phyloP scores from a whole-genome alignment of 2,329 filamentous ascomycete species.

The Fusarium mangiferae region DNA sequence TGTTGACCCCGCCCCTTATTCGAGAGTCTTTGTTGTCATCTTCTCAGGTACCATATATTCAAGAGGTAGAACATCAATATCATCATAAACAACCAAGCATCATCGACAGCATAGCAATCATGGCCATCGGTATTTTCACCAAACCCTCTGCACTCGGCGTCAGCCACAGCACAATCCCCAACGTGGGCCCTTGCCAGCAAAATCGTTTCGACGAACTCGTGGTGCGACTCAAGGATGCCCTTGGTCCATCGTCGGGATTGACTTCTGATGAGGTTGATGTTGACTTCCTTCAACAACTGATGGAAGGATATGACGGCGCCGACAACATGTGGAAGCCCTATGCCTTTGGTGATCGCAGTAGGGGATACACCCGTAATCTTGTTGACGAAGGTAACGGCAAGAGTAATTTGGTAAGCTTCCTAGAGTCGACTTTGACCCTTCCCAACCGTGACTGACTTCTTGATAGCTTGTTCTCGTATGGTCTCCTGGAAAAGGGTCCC shows the following conservation, averaged over 20 bases:
- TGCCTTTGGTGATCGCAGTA: conserved; percentile 75
- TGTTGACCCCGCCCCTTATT: conserved; percentile 39
- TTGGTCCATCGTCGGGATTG: conserved; percentile 84
- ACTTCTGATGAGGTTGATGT: conserved; percentile 85
- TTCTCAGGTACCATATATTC: conserved; percentile 12
- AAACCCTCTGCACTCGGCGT: conserved; percentile 30
- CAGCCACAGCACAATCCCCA: conserved; percentile 32
- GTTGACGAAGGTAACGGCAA: conserved; percentile 90
- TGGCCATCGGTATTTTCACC: conserved; percentile 51
- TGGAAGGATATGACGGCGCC: conserved; percentile 78
- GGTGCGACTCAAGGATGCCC: conserved; percentile 73
- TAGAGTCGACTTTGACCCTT: conserved; percentile 12
- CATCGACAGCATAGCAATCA: conserved; percentile 39
- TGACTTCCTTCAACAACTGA: conserved; percentile 74
- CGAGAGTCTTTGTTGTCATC: conserved; percentile 42
- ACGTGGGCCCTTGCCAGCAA: conserved; percentile 41
- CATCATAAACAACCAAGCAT: conserved; percentile 22
- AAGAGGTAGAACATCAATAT: conserved; percentile 14
- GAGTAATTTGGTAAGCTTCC: conserved; percentile 71
- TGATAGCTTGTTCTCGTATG: conserved; percentile 85
- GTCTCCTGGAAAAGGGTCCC: conserved; percentile 83
- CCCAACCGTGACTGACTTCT: conserved; percentile 28
- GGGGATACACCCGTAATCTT: conserved; percentile 86
- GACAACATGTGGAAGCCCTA: conserved; percentile 79
- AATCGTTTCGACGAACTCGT: conserved; percentile 77